phyloP scores from a whole-genome alignment of 2,329 filamentous ascomycete genomes.

The Exophiala xenobiotica region DNA sequence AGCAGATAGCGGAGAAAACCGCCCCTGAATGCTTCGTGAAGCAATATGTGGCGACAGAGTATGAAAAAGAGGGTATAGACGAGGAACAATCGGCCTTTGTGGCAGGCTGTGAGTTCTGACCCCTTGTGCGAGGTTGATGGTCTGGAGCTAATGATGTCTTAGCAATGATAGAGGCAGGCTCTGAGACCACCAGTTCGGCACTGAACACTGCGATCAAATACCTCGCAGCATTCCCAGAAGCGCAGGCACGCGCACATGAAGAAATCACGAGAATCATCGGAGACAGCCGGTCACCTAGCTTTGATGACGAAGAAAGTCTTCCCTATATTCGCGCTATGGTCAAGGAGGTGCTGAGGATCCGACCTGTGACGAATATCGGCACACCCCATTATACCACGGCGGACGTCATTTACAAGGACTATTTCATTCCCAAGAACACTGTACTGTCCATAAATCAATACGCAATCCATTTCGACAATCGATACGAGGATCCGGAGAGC shows the following conservation, averaged over 20 bases:
- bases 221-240: conserved; percentile 42
- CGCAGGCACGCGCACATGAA: conserved; percentile 46
- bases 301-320: conserved; percentile 49
- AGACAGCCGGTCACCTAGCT: conserved; percentile 45
- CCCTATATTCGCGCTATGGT: conserved; percentile 57
- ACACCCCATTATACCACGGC: conserved; percentile 50
- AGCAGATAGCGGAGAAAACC: conserved; percentile 9
- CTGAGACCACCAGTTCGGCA: conserved; percentile 9
- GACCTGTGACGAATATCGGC: conserved; percentile 35
- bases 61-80: conserved; percentile 35
- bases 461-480: conserved; percentile 50
- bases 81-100: conserved; percentile 39
- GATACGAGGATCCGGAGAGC: conserved; percentile 36
- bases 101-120: conserved; percentile 33
- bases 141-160: no score
- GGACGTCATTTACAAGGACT: conserved; percentile 52
- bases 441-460: conserved; percentile 43
- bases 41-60: conserved; percentile 11
- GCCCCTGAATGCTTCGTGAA: conserved; percentile 17
- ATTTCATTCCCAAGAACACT: conserved; percentile 50
- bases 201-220: conserved; percentile 13
- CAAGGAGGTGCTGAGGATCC: conserved; percentile 54
- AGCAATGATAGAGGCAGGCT: conserved; percentile 18
- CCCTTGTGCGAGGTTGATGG: no score
- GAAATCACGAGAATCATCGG: conserved; percentile 54